Conservation (phyloP, 2,329 filamentous ascomycete species). For the Calonectria hawksworthii region DNA sequence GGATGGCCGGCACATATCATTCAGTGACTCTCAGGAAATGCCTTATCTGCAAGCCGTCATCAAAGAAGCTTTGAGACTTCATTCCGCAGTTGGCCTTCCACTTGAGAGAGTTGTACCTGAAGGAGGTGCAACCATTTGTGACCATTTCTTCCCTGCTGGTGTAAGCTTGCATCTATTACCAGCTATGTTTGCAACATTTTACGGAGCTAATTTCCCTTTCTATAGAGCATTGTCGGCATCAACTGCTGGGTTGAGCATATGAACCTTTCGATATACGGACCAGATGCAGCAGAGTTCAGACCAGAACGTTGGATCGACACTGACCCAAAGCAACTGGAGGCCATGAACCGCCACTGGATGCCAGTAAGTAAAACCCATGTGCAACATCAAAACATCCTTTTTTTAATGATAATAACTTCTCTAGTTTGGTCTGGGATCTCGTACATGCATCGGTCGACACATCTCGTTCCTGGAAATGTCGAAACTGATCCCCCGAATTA, state of each 20-base stretch:
- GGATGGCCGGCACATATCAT: background rate
- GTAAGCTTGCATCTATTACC: background rate
- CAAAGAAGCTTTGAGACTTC: background rate
- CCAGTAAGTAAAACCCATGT: background rate
- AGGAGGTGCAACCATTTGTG: background rate
- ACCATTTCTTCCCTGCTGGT: background rate
- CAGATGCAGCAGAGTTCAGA: background rate
- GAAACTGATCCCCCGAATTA: background rate
- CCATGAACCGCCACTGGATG: constrained; percentile 1
- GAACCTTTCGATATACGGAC: background rate
- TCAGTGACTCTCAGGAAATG: background rate
- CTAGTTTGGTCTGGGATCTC: background rate
- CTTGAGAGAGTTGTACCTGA: background rate
- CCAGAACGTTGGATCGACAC: background rate
- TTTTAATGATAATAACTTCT: background rate
- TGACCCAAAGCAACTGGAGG: background rate
- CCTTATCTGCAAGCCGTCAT: constrained; percentile 3
- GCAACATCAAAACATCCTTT: background rate
- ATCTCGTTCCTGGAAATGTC: background rate
- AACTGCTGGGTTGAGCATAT: background rate
- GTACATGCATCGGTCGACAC: background rate
- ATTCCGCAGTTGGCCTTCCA: background rate
- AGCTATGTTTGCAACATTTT: background rate
- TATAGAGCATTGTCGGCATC: background rate
- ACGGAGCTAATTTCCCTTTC: background rate